Evolutionary conservation across 495 filamentous ascomycete species (phyloP).

Genomic region (Penicillium steckii): DNA sequence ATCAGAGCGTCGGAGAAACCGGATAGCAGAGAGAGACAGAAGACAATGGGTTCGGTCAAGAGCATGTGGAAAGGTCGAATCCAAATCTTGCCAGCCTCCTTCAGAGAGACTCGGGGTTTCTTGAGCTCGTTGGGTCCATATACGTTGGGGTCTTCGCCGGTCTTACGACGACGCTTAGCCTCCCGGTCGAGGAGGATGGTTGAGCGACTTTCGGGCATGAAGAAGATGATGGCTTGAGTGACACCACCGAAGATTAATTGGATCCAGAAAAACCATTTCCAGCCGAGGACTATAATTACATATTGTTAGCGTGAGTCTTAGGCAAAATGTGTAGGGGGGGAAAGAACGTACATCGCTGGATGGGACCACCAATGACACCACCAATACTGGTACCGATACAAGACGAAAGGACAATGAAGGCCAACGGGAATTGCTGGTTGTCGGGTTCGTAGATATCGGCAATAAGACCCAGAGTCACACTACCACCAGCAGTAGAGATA

Average conservation of each 20-base stretch:
- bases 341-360: slow-evolving; percentile 48
- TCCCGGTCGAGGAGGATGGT: slow-evolving; percentile 65
- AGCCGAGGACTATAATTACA: slow-evolving; percentile 38
- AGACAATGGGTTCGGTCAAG: slow-evolving; percentile 69
- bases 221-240: slow-evolving; percentile 60
- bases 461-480: slow-evolving; percentile 76
- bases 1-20: slow-evolving; percentile 78
- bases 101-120: slow-evolving; percentile 48
- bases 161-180: slow-evolving; percentile 60
- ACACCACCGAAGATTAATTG: slow-evolving; percentile 70
- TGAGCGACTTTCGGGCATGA: slow-evolving; percentile 66
- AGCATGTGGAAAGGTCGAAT: slow-evolving; percentile 73
- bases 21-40: slow-evolving; percentile 65
- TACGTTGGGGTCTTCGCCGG: slow-evolving; percentile 51
- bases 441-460: slow-evolving; percentile 74
- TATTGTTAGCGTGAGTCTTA: slow-evolving; percentile 1
- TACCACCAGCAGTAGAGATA: slow-evolving; percentile 67
- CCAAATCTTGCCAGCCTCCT: slow-evolving; percentile 60
- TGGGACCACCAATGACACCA: slow-evolving; percentile 75
- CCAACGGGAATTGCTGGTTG: slow-evolving; percentile 60
- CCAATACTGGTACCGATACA: slow-evolving; percentile 72
- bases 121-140: slow-evolving; percentile 64
- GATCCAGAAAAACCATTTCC: slow-evolving; percentile 80
- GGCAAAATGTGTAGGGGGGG: not conserved
- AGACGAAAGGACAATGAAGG: slow-evolving; percentile 72